These are phyloP conservation scores for Pyrenochaeta sp. DNA, from an alignment of 2,329 filamentous ascomycete species.

Conservation along the genomic window DNA sequence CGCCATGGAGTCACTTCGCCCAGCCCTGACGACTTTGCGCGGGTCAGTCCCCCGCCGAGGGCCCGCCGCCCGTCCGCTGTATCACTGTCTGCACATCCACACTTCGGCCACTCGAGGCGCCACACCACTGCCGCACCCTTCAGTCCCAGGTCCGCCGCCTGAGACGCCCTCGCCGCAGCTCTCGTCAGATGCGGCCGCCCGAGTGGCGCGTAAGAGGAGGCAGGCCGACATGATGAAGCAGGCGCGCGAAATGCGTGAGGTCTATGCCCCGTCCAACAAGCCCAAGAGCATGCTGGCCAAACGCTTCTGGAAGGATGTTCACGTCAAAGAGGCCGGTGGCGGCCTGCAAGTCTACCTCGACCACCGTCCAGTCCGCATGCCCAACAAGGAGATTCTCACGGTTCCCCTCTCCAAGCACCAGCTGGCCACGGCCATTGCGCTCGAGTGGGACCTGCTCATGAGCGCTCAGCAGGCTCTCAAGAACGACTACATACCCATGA, in stretches of 20 bases:
- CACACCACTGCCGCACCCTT: slow-evolving; percentile 64
- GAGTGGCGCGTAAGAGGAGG: slow-evolving; percentile 57
- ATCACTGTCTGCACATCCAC: slow-evolving; percentile 53
- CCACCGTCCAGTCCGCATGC: slow-evolving; percentile 77
- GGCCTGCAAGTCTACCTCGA: slow-evolving; percentile 77
- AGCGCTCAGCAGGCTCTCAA: slow-evolving; percentile 84
- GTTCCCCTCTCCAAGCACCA: slow-evolving; percentile 78
- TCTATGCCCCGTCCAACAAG: slow-evolving; percentile 47
- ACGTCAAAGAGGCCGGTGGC: slow-evolving; percentile 67
- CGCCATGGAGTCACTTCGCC: slow-evolving; percentile 41
- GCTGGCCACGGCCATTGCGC: slow-evolving; percentile 82
- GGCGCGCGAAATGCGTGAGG: slow-evolving; percentile 52
- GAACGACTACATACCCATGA: slow-evolving; percentile 88
- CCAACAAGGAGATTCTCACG: slow-evolving; percentile 72
- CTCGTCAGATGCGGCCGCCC: slow-evolving; percentile 57
- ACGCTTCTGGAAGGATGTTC: slow-evolving; percentile 89
- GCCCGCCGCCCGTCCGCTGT: slow-evolving; percentile 28
- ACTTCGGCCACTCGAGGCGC: slow-evolving; percentile 55
- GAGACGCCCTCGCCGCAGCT: slow-evolving; percentile 60
- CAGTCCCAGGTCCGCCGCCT: slow-evolving; percentile 67
- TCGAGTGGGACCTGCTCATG: slow-evolving; percentile 90
- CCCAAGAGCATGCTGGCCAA: slow-evolving; percentile 64
- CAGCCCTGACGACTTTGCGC: slow-evolving; percentile 30
- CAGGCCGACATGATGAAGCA: slow-evolving; percentile 59
- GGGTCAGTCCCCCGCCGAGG: slow-evolving; percentile 22